Percentiles rank a stretch among this genome's conserved stretches.
Evolutionary conservation across 2,329 filamentous ascomycete genomes (phyloP).

Genomic region (Sclerotinia nivalis): DNA sequence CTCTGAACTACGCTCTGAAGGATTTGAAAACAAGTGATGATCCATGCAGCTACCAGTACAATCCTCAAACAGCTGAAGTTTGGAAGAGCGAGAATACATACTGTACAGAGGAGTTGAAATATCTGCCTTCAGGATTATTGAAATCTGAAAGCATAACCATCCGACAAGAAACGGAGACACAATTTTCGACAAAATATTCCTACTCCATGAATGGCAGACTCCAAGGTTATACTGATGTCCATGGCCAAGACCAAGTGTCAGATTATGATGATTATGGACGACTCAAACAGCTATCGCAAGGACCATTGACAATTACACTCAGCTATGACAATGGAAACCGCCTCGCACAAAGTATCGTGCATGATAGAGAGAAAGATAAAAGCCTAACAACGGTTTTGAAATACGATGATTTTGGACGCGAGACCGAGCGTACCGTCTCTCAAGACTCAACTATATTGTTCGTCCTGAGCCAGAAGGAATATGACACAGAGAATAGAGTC

Average conservation of each 20-base stretch:
- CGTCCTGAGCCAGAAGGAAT: not conserved
- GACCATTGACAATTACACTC: not conserved
- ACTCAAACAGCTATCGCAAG: not conserved
- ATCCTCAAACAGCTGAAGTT: not conserved
- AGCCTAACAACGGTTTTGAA: not conserved
- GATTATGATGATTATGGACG: not conserved
- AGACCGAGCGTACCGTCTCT: not conserved
- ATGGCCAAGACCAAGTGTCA: not conserved
- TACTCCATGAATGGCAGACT: conserved; percentile 2
- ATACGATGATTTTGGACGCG: not conserved
- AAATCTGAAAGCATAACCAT: not conserved
- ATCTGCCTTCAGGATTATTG: not conserved
- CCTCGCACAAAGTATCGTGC: not conserved
- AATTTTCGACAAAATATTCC: not conserved
- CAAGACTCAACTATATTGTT: not conserved
- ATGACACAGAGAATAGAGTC: not conserved
- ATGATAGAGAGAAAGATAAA: not conserved
- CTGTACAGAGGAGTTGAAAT: not conserved
- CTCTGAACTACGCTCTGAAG: not conserved
- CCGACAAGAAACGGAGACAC: not conserved
- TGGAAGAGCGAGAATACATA: not conserved
- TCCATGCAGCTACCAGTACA: not conserved
- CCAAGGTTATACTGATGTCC: not conserved
- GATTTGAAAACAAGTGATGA: not conserved
- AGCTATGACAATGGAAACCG: not conserved